These are phyloP conservation scores for Chytriomyces sp. DNA, from an alignment of 192 early-diverging fungal species.

Conservation along the genomic window DNA sequence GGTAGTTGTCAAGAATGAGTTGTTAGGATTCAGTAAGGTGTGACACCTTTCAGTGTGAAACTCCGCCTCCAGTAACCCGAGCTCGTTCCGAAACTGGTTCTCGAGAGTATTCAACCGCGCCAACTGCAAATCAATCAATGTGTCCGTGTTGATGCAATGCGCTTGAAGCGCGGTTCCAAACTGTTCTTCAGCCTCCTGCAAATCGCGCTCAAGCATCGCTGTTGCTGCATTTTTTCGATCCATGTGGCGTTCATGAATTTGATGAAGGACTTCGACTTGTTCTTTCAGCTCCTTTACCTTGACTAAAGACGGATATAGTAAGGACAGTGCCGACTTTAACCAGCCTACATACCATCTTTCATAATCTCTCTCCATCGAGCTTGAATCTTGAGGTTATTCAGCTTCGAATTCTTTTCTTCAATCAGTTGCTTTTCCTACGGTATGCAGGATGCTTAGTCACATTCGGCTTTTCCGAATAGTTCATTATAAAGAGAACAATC, in stretches of 20 bases:
- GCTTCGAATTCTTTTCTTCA: constrained; percentile 56
- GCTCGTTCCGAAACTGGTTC: constrained; percentile 52
- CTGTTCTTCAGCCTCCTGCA: constrained; percentile 60
- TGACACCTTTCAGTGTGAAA: constrained; percentile 57
- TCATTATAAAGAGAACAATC: background rate
- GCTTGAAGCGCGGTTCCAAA: constrained; percentile 52
- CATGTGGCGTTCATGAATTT: constrained; percentile 55
- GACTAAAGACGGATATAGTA: constrained; percentile 26
- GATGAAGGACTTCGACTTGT: constrained; percentile 48
- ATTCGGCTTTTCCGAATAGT: background rate
- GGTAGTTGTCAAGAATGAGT: background rate
- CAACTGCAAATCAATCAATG: constrained; percentile 57
- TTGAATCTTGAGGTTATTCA: constrained; percentile 62
- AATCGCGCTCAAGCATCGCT: constrained; percentile 39
- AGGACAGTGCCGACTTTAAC: background rate
- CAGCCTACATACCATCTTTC: constrained; percentile 49
- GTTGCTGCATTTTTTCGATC: constrained; percentile 51
- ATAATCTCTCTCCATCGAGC: constrained; percentile 65
- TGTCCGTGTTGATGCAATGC: constrained; percentile 63
- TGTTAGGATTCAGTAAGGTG: background rate
- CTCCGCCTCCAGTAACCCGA: constrained; percentile 53
- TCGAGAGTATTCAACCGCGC: constrained; percentile 46
- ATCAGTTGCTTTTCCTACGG: constrained; percentile 46
- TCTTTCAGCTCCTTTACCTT: constrained; percentile 46
- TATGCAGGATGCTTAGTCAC: background rate